Percentiles rank a stretch among this genome's conserved stretches.
These are phyloP conservation scores for Pseudogymnoascus sp. DNA, from an alignment of 2,329 filamentous ascomycete species.

Conservation along the genomic window DNA sequence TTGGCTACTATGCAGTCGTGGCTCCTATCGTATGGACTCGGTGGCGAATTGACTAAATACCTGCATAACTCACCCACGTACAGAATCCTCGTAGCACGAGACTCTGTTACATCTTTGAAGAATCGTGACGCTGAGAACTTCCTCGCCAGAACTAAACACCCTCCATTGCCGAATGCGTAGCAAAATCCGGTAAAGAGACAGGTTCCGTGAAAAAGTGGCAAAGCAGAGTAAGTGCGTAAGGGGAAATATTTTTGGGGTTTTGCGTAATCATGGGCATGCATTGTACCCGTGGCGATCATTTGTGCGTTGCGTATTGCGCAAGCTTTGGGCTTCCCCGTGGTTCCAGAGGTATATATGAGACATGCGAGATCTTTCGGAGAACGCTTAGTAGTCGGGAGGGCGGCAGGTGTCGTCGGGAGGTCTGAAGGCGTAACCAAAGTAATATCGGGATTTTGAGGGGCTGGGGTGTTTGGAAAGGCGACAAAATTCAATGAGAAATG, in stretches of 20 bases:
- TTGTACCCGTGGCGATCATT: slow-evolving; percentile 30
- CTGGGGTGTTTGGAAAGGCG: slow-evolving; percentile 26
- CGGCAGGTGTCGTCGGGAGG: slow-evolving; percentile 18
- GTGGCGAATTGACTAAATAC: slow-evolving; percentile 37
- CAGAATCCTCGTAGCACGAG: slow-evolving; percentile 34
- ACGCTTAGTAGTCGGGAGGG: slow-evolving; percentile 25
- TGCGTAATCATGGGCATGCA: slow-evolving; percentile 29
- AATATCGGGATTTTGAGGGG: slow-evolving; percentile 8
- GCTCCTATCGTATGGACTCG: slow-evolving; percentile 35
- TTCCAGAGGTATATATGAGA: slow-evolving; percentile 41
- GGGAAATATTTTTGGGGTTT: slow-evolving; percentile 35
- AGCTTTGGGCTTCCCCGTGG: slow-evolving; percentile 39
- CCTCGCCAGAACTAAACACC: slow-evolving; percentile 35
- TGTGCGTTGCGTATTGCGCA: slow-evolving; percentile 34
- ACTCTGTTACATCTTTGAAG: slow-evolving; percentile 37
- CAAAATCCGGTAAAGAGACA: slow-evolving; percentile 37
- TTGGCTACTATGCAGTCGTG: slow-evolving; percentile 36
- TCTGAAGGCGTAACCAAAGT: slow-evolving; percentile 14
- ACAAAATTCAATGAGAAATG: slow-evolving; percentile 32
- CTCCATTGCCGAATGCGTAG: slow-evolving; percentile 32
- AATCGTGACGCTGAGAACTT: slow-evolving; percentile 39
- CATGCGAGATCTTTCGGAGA: slow-evolving; percentile 29
- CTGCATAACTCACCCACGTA: slow-evolving; percentile 43
- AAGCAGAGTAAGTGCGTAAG: slow-evolving; percentile 37
- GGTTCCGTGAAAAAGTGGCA: slow-evolving; percentile 42